These are phyloP conservation scores for Globisporangium barbulae DNA, from an alignment of 352 stramenopile genomes.

Conservation along the genomic window DNA sequence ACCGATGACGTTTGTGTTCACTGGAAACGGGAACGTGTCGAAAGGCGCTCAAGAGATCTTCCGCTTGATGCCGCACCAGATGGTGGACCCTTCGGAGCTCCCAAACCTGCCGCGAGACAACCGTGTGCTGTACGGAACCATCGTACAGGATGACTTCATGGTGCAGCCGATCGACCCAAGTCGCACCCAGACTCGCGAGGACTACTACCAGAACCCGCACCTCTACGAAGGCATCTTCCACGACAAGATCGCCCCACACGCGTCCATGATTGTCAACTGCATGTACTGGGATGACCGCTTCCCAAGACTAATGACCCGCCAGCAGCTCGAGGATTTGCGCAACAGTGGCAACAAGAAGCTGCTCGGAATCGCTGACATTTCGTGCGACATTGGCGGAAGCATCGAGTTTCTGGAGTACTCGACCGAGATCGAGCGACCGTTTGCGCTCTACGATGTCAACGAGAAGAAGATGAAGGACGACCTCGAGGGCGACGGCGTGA, in stretches of 20 bases:
- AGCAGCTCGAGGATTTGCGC: conserved; percentile 82
- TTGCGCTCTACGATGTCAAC: conserved; percentile 88
- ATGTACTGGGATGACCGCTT: conserved; percentile 97
- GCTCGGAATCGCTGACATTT: conserved; percentile 93
- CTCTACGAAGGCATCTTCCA: conserved; percentile 92
- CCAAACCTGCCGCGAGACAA: conserved; percentile 60
- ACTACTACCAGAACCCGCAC: conserved; percentile 92
- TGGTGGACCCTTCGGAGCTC: conserved; percentile 88
- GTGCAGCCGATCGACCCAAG: conserved; percentile 43
- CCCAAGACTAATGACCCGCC: conserved; percentile 90
- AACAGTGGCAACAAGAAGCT: conserved; percentile 76
- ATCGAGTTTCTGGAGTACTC: conserved; percentile 93
- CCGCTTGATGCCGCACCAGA: conserved; percentile 91
- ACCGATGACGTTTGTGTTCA: conserved; percentile 92
- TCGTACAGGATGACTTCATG: conserved; percentile 77
- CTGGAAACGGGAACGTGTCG: conserved; percentile 93
- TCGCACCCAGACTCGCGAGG: conserved; percentile 32
- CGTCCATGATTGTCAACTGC: conserved; percentile 93
- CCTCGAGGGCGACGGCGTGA: conserved; percentile 74
- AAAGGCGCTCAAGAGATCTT: conserved; percentile 95
- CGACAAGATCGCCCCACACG: conserved; percentile 85
- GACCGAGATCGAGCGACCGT: conserved; percentile 94
- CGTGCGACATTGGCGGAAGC: conserved; percentile 92
- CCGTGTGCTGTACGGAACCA: conserved; percentile 70
- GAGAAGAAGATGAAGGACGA: conserved; percentile 67